Evolutionary conservation across 768 basidiomycete genomes (phyloP).

Genomic region (Rhodotorula toruloides): DNA sequence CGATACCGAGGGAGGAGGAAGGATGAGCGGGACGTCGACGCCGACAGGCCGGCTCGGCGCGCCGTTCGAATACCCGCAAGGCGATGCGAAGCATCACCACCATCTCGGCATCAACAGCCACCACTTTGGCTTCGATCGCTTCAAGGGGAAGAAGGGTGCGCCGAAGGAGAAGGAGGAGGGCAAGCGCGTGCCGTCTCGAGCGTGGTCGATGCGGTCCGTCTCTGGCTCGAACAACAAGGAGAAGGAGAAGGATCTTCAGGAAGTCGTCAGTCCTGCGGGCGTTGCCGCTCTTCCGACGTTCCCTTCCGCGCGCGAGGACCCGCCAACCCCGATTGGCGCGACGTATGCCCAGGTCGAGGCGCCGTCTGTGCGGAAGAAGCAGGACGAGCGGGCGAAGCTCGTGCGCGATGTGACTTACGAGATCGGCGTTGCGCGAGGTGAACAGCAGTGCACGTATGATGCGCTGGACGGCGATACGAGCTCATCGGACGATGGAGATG

Average conservation of each 20-base stretch:
- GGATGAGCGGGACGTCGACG: background rate
- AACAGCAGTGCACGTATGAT: background rate
- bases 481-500: no score
- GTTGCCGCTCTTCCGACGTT: no score
- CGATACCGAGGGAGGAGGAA: background rate
- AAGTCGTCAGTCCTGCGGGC: background rate
- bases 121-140: no score
- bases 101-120: no score
- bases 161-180: background rate
- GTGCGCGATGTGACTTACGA: background rate
- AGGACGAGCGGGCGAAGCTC: background rate
- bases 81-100: no score
- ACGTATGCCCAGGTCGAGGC: background rate
- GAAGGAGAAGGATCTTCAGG: background rate
- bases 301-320: background rate
- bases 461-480: no score
- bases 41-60: background rate
- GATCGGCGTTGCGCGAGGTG: background rate
- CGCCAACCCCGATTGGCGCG: background rate
- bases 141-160: background rate
- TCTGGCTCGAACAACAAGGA: background rate
- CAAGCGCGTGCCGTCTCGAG: background rate
- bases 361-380: background rate
- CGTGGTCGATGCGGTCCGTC: constrained; percentile 8
- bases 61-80: constrained; percentile 1